Conservation (phyloP, 345 rosid species). For the Dipteronia dyeriana region DNA sequence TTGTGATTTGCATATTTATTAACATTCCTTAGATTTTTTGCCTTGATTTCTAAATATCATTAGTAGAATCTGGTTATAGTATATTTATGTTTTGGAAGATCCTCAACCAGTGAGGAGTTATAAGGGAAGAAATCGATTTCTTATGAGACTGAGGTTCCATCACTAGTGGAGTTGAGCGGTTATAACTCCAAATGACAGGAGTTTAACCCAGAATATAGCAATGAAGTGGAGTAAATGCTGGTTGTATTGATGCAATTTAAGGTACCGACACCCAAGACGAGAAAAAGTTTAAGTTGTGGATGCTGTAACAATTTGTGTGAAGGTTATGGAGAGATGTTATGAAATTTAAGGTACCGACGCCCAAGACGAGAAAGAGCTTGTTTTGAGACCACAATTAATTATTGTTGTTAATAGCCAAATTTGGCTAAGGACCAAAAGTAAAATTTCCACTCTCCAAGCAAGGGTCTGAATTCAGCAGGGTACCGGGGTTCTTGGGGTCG, state of each 20-base stretch:
- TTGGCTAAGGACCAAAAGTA: too few relatives aligned
- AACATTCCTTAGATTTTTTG: conserved; percentile 5
- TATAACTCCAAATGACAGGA: conserved; percentile 83
- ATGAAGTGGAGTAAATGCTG: conserved; percentile 90
- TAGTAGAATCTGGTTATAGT: conserved; percentile 36
- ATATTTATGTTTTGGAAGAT: conserved; percentile 45
- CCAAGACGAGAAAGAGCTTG: too few relatives aligned
- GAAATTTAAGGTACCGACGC: too few relatives aligned
- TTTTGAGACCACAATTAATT: too few relatives aligned
- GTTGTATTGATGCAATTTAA: conserved; percentile 99
- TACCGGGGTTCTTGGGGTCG: too few relatives aligned
- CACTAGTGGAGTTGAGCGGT: conserved; percentile 76
- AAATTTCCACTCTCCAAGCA: too few relatives aligned
- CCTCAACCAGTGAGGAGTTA: conserved; percentile 58
- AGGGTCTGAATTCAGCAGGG: too few relatives aligned
- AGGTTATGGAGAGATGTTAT: background rate
- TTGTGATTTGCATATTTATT: background rate
- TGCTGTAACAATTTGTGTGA: conserved; percentile 13
- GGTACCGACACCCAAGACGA: conserved; percentile 84
- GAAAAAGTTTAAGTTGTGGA: conserved; percentile 76
- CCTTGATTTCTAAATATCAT: conserved; percentile 36
- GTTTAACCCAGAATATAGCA: conserved; percentile 91
- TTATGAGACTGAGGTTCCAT: conserved; percentile 54
- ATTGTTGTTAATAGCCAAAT: too few relatives aligned
- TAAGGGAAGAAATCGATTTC: conserved; percentile 68